These are phyloP conservation scores for Dendrobium huoshanense DNA, from an alignment of 106 monocot genomes.

Conservation along the genomic window DNA sequence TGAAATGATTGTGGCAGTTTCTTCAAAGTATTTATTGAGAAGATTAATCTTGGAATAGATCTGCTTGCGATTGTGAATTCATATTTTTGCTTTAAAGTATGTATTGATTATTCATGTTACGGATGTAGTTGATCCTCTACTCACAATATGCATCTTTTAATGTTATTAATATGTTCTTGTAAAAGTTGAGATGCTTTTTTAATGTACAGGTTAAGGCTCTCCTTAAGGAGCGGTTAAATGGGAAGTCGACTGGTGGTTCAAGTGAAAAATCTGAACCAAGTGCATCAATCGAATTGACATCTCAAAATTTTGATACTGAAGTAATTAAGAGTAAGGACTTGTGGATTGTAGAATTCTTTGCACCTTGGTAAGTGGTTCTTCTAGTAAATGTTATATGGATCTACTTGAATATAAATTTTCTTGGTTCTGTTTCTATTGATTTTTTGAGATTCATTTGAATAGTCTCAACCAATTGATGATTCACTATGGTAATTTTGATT, in stretches of 20 bases:
- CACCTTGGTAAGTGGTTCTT: constrained; percentile 62
- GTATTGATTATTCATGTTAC: background rate
- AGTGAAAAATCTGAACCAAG: constrained; percentile 69
- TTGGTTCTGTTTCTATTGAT: background rate
- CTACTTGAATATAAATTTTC: background rate
- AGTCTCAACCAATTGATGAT: background rate
- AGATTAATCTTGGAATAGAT: background rate
- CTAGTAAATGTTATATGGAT: background rate
- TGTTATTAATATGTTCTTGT: background rate
- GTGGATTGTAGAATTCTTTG: constrained; percentile 97
- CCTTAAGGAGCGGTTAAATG: constrained; percentile 81
- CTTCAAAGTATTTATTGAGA: background rate
- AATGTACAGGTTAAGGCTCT: constrained; percentile 66
- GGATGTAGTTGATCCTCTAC: background rate
- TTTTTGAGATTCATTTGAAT: background rate
- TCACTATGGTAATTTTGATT: background rate
- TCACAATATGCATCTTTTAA: background rate
- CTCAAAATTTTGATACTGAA: constrained; percentile 71
- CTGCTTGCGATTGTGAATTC: background rate
- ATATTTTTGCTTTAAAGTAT: background rate
- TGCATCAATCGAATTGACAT: constrained; percentile 73
- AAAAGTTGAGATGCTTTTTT: background rate
- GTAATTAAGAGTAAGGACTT: constrained; percentile 90
- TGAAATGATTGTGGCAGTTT: background rate
- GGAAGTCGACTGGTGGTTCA: constrained; percentile 52